phyloP scores from a whole-genome alignment of 1,284 basidiomycete genomes.

The Boletellus dicymbophilus region DNA sequence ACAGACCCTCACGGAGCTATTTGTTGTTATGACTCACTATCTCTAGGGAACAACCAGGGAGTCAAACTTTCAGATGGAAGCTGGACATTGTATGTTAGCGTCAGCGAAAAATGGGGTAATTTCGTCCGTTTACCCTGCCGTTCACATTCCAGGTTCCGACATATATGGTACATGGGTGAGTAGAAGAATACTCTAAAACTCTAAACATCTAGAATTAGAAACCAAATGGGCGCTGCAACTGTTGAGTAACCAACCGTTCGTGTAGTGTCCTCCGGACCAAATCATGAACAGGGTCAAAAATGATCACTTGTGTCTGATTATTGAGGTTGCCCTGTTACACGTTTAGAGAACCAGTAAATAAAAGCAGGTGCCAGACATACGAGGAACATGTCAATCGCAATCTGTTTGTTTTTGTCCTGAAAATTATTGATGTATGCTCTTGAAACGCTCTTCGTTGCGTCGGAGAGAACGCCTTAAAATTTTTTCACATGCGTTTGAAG shows the following conservation, averaged over 20 bases:
- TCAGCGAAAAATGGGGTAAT: conserved; percentile 10
- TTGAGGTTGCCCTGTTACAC: conserved; percentile 82
- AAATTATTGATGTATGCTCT: conserved; percentile 99
- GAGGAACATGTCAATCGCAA: conserved; percentile 93
- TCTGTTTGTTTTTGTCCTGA: conserved; percentile 93
- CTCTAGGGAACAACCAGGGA: conserved; percentile 88
- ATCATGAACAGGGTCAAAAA: conserved; percentile 95
- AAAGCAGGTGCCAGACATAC: conserved; percentile 42
- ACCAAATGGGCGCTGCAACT: neutral
- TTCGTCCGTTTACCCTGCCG: conserved; percentile 61
- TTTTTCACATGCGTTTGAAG: conserved; percentile 2
- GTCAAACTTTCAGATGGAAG: conserved; percentile 82
- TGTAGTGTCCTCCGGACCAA: conserved; percentile 73
- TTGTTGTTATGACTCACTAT: conserved; percentile 51
- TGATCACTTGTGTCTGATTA: conserved; percentile 84
- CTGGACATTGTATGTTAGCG: conserved; percentile 35
- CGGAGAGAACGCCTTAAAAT: conserved; percentile 76
- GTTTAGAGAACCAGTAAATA: neutral
- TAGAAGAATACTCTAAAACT: conserved; percentile 83
- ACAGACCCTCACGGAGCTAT: neutral
- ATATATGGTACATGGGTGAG: conserved; percentile 75
- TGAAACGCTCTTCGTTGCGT: conserved; percentile 95
- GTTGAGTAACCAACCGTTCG: conserved; percentile 48
- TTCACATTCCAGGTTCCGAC: conserved; percentile 97
- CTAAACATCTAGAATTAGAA: conserved; percentile 39